A percentile compares a stretch with the other conserved stretches of the same genome.
These are phyloP conservation scores for Huntiella omanensis DNA, from an alignment of 2,329 filamentous ascomycete genomes.

Conservation along the genomic window DNA sequence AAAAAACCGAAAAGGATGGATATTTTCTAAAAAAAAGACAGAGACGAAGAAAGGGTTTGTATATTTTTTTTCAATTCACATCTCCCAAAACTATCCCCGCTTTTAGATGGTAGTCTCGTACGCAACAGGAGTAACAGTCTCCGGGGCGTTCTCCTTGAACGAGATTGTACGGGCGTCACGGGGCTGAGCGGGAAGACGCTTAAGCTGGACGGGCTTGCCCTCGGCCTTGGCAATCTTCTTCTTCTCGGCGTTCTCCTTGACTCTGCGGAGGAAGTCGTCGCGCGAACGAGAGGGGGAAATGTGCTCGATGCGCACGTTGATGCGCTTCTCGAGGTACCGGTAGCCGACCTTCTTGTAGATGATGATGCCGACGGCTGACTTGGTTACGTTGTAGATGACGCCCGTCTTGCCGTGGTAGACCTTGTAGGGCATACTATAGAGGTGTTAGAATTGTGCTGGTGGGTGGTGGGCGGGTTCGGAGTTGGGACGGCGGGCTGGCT, in stretches of 20 bases:
- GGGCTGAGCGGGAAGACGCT: slow-evolving; percentile 70
- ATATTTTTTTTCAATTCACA: slow-evolving; percentile 11
- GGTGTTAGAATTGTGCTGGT: not conserved
- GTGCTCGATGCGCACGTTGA: slow-evolving; percentile 98
- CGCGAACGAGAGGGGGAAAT: slow-evolving; percentile 83
- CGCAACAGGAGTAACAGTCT: slow-evolving; percentile 77
- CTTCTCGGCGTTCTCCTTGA: slow-evolving; percentile 88
- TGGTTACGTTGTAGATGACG: slow-evolving; percentile 97
- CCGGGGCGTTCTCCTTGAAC: slow-evolving; percentile 64
- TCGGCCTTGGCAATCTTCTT: slow-evolving; percentile 86
- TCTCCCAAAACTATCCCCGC: slow-evolving; percentile 12
- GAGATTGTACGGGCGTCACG: slow-evolving; percentile 65
- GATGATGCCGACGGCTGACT: slow-evolving; percentile 93
- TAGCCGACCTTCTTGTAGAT: slow-evolving; percentile 99
- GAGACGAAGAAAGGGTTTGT: slow-evolving; percentile 11
- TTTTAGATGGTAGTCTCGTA: slow-evolving; percentile 97
- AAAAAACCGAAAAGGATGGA: slow-evolving; percentile 1
- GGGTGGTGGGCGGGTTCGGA: no score
- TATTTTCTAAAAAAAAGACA: slow-evolving; percentile 10
- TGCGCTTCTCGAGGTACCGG: slow-evolving; percentile 99
- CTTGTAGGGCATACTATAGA: slow-evolving; percentile 83
- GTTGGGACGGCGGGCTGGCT: not conserved
- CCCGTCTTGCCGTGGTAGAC: slow-evolving; percentile 99
- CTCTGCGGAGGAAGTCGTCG: slow-evolving; percentile 88
- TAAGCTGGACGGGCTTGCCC: slow-evolving; percentile 74